Evolutionary conservation across 1,139 yeast species (phyloP), one percentile per base, ranked within the genome.

Genomic region (Blastobotrys serpentis): DNA sequence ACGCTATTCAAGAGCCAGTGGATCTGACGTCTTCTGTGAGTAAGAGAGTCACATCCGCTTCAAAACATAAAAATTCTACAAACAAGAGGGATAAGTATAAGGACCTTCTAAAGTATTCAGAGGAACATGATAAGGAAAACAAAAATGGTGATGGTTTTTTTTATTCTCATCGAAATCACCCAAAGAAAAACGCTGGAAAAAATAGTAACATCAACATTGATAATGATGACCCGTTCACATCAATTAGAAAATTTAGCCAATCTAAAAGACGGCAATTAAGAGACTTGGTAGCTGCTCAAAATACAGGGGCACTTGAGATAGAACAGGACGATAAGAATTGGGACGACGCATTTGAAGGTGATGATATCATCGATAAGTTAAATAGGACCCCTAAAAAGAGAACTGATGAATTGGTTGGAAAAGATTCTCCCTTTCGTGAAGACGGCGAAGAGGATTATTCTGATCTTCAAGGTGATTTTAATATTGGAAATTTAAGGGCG

Each of bases 381-480:
- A 45, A 40, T 2, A 41, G 44, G 18, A 44, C 48, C 7, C 33
- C 36, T 1, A 41, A 37, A 8, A 18, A 17, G 19, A 22, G 23
- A 10, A 13, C 34, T 10, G 38, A 23, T 3, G 44, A 39, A 6
- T 23, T 53, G 2, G 29, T 53, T 7, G 53, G 53, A 19, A 49
- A 51, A 23, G 46, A 52, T 33, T 54, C 58, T 8, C 57, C 60
- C 18, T 56, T 47, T 36, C 45, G 54, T n/a, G 61, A 56, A 17
- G 41, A 40, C 6, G 56, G 51, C 4, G 54, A 55, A 3, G 64
- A 61, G 13, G 63, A 56, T 29, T 61, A 53, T 47, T 59, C 63
- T 5, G 67, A 62, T 43, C 47, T 63, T 8, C 54, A 55, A 25
- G 67, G 65, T 16, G 64, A 60, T 10, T 47, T 62, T 16, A 54